Evolutionary conservation across 192 early-diverging fungal species (phyloP).

Genomic region (Coemansia sp.): DNA sequence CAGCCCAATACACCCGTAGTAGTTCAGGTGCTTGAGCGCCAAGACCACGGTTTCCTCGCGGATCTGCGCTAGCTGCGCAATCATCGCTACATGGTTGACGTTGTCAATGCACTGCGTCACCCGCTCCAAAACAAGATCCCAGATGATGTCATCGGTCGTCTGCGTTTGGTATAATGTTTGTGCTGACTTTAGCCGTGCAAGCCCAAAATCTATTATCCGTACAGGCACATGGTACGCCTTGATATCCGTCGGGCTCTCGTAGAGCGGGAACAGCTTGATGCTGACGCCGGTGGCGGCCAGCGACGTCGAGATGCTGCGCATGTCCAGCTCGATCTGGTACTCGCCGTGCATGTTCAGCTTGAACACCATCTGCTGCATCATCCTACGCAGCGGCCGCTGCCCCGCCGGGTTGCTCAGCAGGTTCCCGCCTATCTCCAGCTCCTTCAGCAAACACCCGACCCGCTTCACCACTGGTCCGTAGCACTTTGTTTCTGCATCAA

Average conservation of each 20-base stretch:
- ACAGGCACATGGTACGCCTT: conserved; percentile 44
- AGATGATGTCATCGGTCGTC: conserved; percentile 70
- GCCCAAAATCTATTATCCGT: conserved; percentile 39
- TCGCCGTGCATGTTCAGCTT: conserved; percentile 52
- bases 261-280: conserved; percentile 54
- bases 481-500: conserved; percentile 72
- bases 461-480: conserved; percentile 91
- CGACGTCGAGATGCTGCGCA: conserved; percentile 42
- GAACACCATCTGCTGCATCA: conserved; percentile 52
- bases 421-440: conserved; percentile 69
- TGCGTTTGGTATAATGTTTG: conserved; percentile 65
- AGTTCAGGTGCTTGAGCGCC: conserved; percentile 89
- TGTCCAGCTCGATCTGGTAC: conserved; percentile 51
- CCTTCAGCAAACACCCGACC: conserved; percentile 77
- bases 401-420: conserved; percentile 44
- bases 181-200: conserved; percentile 36
- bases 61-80: conserved; percentile 80
- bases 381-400: conserved; percentile 20
- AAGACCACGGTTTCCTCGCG: conserved; percentile 71
- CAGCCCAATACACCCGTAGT: conserved; percentile 89
- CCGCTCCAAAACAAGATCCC: conserved; percentile 89
- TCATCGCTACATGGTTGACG: conserved; percentile 78
- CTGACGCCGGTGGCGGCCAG: conserved; percentile 40
- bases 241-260: conserved; percentile 31
- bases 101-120: conserved; percentile 85